Conservation (phyloP, 805 yeast genomes). For the Starmera amethionina region DNA sequence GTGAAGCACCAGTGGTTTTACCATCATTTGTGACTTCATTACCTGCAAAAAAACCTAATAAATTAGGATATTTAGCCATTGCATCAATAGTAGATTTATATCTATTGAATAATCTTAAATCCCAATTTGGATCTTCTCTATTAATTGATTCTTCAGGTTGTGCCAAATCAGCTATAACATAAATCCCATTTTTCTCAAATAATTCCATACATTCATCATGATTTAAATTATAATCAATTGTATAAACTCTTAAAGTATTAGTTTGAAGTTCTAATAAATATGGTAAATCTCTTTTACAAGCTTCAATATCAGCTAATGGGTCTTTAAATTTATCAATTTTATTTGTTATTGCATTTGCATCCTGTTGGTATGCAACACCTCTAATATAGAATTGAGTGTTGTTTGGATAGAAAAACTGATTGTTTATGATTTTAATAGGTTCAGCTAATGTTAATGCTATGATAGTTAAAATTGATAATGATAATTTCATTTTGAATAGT, state of each 20-base stretch:
- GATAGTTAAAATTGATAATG: too few relatives aligned
- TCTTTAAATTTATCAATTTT: constrained; percentile 34
- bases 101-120: constrained; percentile 52
- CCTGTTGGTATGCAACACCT: constrained; percentile 71
- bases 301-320: constrained; percentile 52
- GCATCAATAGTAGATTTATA: constrained; percentile 70
- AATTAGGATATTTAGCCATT: constrained; percentile 61
- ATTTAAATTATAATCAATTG: constrained; percentile 53
- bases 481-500: too few relatives aligned
- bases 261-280: constrained; percentile 50
- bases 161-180: constrained; percentile 74
- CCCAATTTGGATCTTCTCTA: constrained; percentile 65
- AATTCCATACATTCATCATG: constrained; percentile 65
- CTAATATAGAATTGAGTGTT: constrained; percentile 65
- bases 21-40: constrained; percentile 76
- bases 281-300: constrained; percentile 67
- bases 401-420: constrained; percentile 58
- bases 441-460: too few relatives aligned
- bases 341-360: constrained; percentile 34
- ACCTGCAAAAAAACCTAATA: constrained; percentile 86
- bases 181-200: constrained; percentile 71
- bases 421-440: constrained; percentile 9
- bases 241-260: constrained; percentile 69
- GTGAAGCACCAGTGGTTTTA: constrained; percentile 69
- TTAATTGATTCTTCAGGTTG: constrained; percentile 65